These are phyloP conservation scores for Diaporthe citriasiana DNA, from an alignment of 2,329 filamentous ascomycete genomes.

Conservation along the genomic window DNA sequence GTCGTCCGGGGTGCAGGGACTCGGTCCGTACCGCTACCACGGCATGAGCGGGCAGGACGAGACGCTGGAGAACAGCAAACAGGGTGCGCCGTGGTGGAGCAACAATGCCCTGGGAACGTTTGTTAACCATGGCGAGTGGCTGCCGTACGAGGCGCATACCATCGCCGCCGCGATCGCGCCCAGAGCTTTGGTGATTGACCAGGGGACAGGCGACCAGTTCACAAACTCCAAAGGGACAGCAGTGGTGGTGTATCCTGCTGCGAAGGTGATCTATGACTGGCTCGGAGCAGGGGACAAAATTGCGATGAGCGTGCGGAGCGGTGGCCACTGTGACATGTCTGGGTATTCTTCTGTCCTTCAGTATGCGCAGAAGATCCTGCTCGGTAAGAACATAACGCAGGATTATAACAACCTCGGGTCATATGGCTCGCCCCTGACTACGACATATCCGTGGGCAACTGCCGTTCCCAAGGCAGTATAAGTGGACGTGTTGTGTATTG, in stretches of 20 bases:
- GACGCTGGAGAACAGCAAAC: conserved; percentile 64
- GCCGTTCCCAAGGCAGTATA: conserved; percentile 49
- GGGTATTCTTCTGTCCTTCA: conserved; percentile 64
- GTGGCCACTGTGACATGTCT: conserved; percentile 63
- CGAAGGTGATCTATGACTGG: conserved; percentile 67
- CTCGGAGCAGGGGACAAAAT: conserved; percentile 65
- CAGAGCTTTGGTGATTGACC: conserved; percentile 67
- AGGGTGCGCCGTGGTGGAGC: conserved; percentile 70
- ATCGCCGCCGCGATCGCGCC: conserved; percentile 72
- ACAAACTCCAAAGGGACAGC: conserved; percentile 64
- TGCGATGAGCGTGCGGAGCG: conserved; percentile 61
- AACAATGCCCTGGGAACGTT: conserved; percentile 65
- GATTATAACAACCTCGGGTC: conserved; percentile 60
- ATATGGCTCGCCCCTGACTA: conserved; percentile 60
- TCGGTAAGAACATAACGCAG: conserved; percentile 60
- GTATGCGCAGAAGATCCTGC: conserved; percentile 62
- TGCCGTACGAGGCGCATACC: conserved; percentile 71
- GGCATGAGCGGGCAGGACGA: conserved; percentile 60
- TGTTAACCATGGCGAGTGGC: conserved; percentile 66
- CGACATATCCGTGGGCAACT: conserved; percentile 62
- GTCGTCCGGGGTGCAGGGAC: conserved; percentile 69
- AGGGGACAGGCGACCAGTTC: conserved; percentile 65
- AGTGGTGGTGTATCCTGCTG: conserved; percentile 65
- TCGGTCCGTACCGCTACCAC: conserved; percentile 66
- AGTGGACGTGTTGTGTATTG: background rate